A percentile compares a stretch with the other conserved stretches of the same genome.
Conservation (phyloP, 2,329 filamentous ascomycete species). For the Massarina eburnea region DNA sequence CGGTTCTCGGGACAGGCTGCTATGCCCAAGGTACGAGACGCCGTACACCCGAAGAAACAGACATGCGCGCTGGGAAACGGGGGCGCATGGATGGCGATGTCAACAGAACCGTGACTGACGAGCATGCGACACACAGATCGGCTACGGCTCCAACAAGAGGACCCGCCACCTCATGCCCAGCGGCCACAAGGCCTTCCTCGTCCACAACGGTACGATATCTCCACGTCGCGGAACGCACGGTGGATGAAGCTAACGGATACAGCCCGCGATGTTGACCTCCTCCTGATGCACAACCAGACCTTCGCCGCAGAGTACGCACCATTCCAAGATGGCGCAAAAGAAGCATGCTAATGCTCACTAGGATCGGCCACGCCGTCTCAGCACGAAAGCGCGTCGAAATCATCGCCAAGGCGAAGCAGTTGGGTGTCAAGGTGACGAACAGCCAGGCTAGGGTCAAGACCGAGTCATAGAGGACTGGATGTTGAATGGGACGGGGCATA, state of each 20-base stretch:
- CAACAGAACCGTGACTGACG: constrained; percentile 29
- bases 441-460: constrained; percentile 98
- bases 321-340: background rate
- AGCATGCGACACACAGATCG: constrained; percentile 67
- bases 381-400: constrained; percentile 99
- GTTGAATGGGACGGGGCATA: constrained; percentile 38
- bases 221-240: background rate
- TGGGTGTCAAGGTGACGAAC: constrained; percentile 99
- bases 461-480: constrained; percentile 62
- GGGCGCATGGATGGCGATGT: background rate
- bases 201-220: constrained; percentile 70
- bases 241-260: constrained; percentile 35
- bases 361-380: constrained; percentile 97
- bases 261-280: constrained; percentile 85
- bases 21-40: constrained; percentile 98
- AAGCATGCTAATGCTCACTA: constrained; percentile 43
- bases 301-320: constrained; percentile 90
- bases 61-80: background rate
- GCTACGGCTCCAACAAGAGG: constrained; percentile 99
- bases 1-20: constrained; percentile 93
- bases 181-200: constrained; percentile 99
- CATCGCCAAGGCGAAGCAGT: constrained; percentile 93
- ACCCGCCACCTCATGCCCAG: constrained; percentile 98
- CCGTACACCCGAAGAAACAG: background rate
- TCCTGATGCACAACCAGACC: constrained; percentile 99